A percentile compares a stretch with the other conserved stretches of the same genome.
phyloP scores from a whole-genome alignment of 352 stramenopile species.

The Pythium apleroticum region DNA sequence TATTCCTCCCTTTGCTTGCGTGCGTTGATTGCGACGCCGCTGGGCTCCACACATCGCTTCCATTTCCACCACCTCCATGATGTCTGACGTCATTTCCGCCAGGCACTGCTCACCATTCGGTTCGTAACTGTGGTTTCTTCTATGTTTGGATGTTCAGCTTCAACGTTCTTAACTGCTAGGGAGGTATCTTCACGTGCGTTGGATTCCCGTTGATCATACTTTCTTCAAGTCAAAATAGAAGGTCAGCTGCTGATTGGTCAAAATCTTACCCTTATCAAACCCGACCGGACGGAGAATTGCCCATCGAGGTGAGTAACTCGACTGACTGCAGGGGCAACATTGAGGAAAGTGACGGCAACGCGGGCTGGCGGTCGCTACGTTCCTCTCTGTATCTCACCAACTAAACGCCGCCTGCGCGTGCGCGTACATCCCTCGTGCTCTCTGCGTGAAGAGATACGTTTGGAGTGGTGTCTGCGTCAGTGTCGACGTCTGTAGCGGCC shows the following conservation, averaged over 20 bases:
- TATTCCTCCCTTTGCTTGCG: neutral
- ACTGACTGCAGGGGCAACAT: conserved; percentile 2
- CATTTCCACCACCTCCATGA: neutral
- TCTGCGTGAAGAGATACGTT: neutral
- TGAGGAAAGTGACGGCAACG: conserved; percentile 2
- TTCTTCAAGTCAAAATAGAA: conserved; percentile 2
- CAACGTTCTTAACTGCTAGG: neutral
- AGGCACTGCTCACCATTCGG: neutral
- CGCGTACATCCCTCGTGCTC: neutral
- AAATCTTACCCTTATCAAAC: neutral
- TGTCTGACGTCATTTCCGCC: neutral
- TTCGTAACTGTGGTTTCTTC: neutral
- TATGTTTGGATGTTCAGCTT: neutral
- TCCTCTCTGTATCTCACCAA: neutral
- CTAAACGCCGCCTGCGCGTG: neutral
- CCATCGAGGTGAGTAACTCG: neutral
- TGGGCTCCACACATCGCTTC: neutral
- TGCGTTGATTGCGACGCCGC: neutral
- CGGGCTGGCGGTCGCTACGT: neutral
- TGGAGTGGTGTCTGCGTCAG: neutral
- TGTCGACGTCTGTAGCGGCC: neutral
- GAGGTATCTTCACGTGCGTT: neutral
- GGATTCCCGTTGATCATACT: neutral
- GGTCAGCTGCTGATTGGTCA: neutral
- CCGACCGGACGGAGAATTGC: neutral